Base-by-base conservation (phyloP, 768 basidiomycete genomes). In the Podaxis sp. region DNA sequence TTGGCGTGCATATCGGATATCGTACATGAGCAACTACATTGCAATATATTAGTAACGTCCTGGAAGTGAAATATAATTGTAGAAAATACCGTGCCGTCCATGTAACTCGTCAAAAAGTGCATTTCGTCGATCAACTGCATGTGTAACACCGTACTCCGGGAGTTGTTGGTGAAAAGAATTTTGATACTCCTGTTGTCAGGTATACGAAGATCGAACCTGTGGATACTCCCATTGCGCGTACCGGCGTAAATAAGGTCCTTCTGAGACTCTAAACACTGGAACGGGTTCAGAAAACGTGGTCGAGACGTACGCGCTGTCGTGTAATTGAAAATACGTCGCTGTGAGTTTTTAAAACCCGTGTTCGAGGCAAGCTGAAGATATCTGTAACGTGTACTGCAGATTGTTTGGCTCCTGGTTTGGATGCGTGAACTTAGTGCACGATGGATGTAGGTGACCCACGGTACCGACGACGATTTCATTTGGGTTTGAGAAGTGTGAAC, bases 311-410 rank as follows among this genome's bases (percentile, higher is more conserved):
- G 55, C 80, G 73, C 52, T 76, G 70, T 66, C 85, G 85, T 52
- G 77, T 70, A n/a, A 89, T 73, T 2, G 88, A 72, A 65, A 91
- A 84, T 0, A 89, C 85, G 66, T 90, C 88, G 57, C 87, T 89
- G 19, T 77, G 66, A 2, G 87, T 88, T 27, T 77, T 71, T 9
- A 90, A 69, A 62, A 72, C 67, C 57, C 75, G 73, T 2, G 80
- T 67, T 13, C 73, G 72, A 1, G 66, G 62, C 33, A 75, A 67
- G 2, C 66, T 60, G 37, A 82, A 80, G 50, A 89, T 76, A 59
- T 88, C 84, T 3, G 76, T 69, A 2, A 90, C 68, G 52, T 82
- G 75, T 0, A 86, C 74, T 0, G 82, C 87, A 49, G 79, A 80
- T 52, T 76, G 75, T 65, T 78, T 79, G 9, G 82, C 81, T 38